Evolutionary conservation across 345 rosid genomes (phyloP), one percentile per base, ranked within the genome.

Genomic region (Hibiscus tridactylites): DNA sequence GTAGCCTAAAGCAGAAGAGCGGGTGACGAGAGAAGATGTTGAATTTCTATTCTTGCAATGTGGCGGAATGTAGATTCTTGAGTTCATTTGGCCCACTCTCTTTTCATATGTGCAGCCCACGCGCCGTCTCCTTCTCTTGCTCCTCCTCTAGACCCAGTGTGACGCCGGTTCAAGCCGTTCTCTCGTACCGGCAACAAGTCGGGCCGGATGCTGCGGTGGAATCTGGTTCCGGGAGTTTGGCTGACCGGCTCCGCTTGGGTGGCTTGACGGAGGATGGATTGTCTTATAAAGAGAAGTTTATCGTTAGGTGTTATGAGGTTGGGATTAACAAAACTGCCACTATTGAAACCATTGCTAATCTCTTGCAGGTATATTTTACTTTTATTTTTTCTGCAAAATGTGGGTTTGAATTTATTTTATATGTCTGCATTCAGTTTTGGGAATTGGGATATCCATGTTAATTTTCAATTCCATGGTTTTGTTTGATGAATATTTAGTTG

Each of bases 271-370:
- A 86, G 64, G 89, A 88, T 61, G 91, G 97, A 21, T 76, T 83
- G 26, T 89, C 97, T 1, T 95, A 92, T 72, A 92, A 86, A 82
- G 99, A 95, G 80, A 92, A 79, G 88, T 92, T 90, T 71, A 87
- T 90, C 7, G 88, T 95, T 4, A 83, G 99, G 81, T 80, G 89
- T 76, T 95, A 87, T 61, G 99, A 95, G 81, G 99, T 91, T 72
- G 97, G 97, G 75, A 87, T 88, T 72, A 92, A 95, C 84, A 95
- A 88, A 85, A 95, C 96, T 50, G 96, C 97, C 65, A 95, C 99
- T 37, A 87, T 92, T 9, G 96, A 95, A 78, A 92, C 99, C 71
- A 87, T 91, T 78, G 97, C 97, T 58, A 94, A 94, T 89, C 86
- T 94, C 49, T 81, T 94, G 75, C 98, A 94, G 97, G 97, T 88